Evolutionary conservation across 108 stramenopile species (phyloP).

Genomic region (Stephanodiscus minutulus): DNA sequence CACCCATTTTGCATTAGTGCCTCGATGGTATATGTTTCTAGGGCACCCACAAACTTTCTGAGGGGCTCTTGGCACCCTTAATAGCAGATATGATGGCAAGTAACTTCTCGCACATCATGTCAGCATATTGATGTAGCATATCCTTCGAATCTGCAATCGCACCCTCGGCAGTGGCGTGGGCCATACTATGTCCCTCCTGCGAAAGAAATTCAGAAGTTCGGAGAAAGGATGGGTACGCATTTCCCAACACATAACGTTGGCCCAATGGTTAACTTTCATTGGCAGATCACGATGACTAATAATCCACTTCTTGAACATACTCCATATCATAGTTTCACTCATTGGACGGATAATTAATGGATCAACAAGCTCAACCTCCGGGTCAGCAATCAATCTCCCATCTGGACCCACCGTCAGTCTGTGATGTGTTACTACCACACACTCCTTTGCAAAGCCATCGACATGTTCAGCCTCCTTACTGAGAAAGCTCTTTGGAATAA

Average conservation of each 20-base stretch:
- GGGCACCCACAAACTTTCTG: constrained; percentile 96
- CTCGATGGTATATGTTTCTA: constrained; percentile 98
- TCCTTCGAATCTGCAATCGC: constrained; percentile 85
- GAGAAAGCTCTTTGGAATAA: constrained; percentile 96
- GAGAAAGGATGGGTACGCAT: constrained; percentile 97
- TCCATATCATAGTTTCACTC: constrained; percentile 98
- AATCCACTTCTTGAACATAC: constrained; percentile 97
- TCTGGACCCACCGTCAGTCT: constrained; percentile 70
- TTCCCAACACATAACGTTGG: constrained; percentile 99
- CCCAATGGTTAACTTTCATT: constrained; percentile 98
- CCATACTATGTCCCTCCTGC: constrained; percentile 99
- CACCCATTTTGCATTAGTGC: constrained; percentile 98
- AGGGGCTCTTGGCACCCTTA: constrained; percentile 91
- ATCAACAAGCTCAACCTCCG: constrained; percentile 94
- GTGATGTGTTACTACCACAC: constrained; percentile 98
- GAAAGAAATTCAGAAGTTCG: constrained; percentile 98
- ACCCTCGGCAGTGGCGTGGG: constrained; percentile 93
- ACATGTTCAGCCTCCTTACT: constrained; percentile 98
- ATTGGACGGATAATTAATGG: constrained; percentile 97
- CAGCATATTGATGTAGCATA: constrained; percentile 92
- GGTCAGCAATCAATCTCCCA: constrained; percentile 88
- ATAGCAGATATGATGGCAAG: constrained; percentile 94
- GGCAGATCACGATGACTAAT: constrained; percentile 93
- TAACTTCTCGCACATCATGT: constrained; percentile 73
- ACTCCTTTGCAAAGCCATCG: constrained; percentile 99